Evolutionary conservation across 2,329 filamentous ascomycete species (phyloP).

Genomic region (Geosmithia morbida): DNA sequence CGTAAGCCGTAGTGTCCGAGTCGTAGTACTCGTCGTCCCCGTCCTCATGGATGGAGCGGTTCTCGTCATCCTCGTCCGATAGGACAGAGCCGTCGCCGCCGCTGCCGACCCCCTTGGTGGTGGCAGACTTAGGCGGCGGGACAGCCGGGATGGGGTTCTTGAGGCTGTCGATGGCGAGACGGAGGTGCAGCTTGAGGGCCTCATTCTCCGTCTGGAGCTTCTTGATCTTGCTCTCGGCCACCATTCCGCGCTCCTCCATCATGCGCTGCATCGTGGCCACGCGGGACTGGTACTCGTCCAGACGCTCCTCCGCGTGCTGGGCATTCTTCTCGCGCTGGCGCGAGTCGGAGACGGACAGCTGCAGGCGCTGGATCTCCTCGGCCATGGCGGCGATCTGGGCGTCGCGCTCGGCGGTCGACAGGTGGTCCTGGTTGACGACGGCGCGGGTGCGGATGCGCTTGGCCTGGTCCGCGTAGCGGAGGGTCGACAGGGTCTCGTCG

Average conservation of each 20-base stretch:
- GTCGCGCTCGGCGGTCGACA: conserved; percentile 84
- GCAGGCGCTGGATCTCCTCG: conserved; percentile 78
- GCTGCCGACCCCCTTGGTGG: conserved; percentile 3
- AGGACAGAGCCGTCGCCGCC: neutral
- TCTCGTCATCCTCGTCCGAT: conserved; percentile 13
- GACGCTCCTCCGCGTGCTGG: conserved; percentile 61
- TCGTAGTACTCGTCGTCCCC: conserved; percentile 35
- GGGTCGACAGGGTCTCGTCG: conserved; percentile 88
- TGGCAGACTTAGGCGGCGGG: conserved; percentile 14
- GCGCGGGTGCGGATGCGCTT: conserved; percentile 93
- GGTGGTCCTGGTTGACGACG: conserved; percentile 88
- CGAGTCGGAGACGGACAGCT: conserved; percentile 57
- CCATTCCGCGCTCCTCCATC: conserved; percentile 87
- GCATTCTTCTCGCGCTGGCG: conserved; percentile 60
- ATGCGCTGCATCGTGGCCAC: conserved; percentile 83
- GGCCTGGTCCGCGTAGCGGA: conserved; percentile 94
- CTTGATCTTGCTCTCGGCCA: conserved; percentile 87
- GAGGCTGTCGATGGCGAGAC: conserved; percentile 70
- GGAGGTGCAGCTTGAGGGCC: conserved; percentile 72
- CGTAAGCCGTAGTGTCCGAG: conserved; percentile 26
- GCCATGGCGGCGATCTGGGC: conserved; percentile 91
- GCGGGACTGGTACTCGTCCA: conserved; percentile 90
- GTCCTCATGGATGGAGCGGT: conserved; percentile 16
- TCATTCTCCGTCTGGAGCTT: conserved; percentile 84
- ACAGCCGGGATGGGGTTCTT: conserved; percentile 77